Conservation (phyloP, 2,329 filamentous ascomycete species). For the Xylaria sp. region DNA sequence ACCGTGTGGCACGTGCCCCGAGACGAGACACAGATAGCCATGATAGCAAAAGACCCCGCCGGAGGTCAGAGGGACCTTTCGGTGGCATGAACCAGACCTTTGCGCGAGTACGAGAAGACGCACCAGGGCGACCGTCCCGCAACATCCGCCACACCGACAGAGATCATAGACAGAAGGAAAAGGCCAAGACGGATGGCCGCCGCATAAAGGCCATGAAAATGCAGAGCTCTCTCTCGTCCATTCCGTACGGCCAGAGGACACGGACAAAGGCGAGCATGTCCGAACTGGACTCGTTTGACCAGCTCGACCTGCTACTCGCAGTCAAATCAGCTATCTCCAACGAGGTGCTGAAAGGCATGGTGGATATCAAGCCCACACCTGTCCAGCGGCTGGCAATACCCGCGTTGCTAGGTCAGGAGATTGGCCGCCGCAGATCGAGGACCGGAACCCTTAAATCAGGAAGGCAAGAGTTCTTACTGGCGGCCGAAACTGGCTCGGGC, state of each 20-base stretch:
- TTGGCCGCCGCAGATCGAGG: constrained; percentile 50
- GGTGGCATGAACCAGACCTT: constrained; percentile 66
- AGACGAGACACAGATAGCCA: constrained; percentile 47
- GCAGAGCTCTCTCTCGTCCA: constrained; percentile 80
- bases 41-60: constrained; percentile 53
- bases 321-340: constrained; percentile 77
- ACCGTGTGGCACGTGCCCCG: constrained; percentile 60
- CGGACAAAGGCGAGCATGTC: constrained; percentile 56
- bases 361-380: constrained; percentile 83
- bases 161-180: constrained; percentile 10
- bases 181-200: constrained; percentile 57
- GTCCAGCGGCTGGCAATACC: constrained; percentile 92
- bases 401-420: constrained; percentile 72
- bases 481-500: constrained; percentile 95
- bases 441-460: constrained; percentile 46
- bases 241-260: constrained; percentile 77
- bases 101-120: constrained; percentile 53
- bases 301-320: constrained; percentile 78
- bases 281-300: constrained; percentile 80
- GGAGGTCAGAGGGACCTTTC: constrained; percentile 61
- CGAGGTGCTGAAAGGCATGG: constrained; percentile 79
- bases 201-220: constrained; percentile 90
- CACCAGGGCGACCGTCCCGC: constrained; percentile 26
- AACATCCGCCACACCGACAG: constrained; percentile 23
- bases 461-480: constrained; percentile 77